These are phyloP conservation scores for Pseudocercospora fijiensis DNA, from an alignment of 2,329 filamentous ascomycete genomes.

Conservation along the genomic window DNA sequence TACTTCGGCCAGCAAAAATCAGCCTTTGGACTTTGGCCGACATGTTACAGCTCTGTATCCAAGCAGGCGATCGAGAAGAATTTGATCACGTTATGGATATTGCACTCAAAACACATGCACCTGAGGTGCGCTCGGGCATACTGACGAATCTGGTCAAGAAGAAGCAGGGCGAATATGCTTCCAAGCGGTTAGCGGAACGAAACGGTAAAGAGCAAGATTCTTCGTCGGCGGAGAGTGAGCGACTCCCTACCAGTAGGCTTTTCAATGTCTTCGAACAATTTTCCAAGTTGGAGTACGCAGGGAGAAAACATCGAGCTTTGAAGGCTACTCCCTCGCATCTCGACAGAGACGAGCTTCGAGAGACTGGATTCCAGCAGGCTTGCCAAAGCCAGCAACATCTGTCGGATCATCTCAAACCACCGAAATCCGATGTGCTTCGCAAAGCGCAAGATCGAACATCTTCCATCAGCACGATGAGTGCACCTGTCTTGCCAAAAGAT, in stretches of 20 bases:
- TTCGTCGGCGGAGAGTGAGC: background rate
- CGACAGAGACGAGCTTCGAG: background rate
- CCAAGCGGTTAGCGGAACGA: background rate
- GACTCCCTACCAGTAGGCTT: background rate
- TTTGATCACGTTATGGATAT: constrained; percentile 24
- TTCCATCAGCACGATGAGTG: background rate
- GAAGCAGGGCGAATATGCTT: background rate
- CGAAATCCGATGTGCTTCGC: background rate
- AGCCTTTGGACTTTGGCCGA: constrained; percentile 23
- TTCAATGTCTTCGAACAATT: background rate
- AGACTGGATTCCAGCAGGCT: background rate
- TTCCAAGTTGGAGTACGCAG: background rate
- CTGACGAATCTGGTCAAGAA: background rate
- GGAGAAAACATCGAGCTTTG: background rate
- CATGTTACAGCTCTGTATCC: constrained; percentile 31
- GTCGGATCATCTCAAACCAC: background rate
- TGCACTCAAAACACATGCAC: constrained; percentile 13
- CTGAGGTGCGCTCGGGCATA: background rate
- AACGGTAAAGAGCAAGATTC: background rate
- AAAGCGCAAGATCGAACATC: background rate
- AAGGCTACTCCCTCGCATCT: background rate
- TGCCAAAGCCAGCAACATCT: background rate
- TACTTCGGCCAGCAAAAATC: background rate
- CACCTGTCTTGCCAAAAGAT: background rate
- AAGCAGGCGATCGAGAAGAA: constrained; percentile 17